These are phyloP conservation scores for Lodderomyces metapsilosis DNA, from an alignment of 1,139 yeast genomes.

Conservation along the genomic window DNA sequence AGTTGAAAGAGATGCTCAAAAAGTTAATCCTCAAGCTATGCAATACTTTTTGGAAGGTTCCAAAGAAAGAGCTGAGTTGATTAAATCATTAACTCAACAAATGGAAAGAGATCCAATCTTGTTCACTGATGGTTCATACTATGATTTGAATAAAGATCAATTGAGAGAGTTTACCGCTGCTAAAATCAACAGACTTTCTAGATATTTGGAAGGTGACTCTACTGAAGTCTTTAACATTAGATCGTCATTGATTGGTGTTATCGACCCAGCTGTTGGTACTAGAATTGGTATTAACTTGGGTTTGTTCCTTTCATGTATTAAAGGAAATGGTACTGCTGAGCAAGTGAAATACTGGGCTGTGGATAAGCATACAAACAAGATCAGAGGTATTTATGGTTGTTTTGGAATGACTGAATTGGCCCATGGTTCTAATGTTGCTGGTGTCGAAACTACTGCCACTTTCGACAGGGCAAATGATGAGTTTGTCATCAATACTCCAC, in stretches of 20 bases:
- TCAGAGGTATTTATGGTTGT: slow-evolving; percentile 45
- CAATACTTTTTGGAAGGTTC: slow-evolving; percentile 44
- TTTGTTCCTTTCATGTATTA: slow-evolving; percentile 64
- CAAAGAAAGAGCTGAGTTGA: slow-evolving; percentile 28
- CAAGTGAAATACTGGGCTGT: slow-evolving; percentile 44
- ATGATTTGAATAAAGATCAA: slow-evolving; percentile 36
- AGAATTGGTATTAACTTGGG: slow-evolving; percentile 65
- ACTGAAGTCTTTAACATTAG: slow-evolving; percentile 37
- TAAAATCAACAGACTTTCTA: slow-evolving; percentile 37
- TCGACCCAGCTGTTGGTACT: slow-evolving; percentile 58
- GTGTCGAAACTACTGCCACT: slow-evolving; percentile 48
- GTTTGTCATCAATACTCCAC: slow-evolving; percentile 47
- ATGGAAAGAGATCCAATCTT: slow-evolving; percentile 47
- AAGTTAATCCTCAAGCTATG: slow-evolving; percentile 34
- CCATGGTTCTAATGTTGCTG: slow-evolving; percentile 49
- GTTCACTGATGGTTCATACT: slow-evolving; percentile 32
- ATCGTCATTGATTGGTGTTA: slow-evolving; percentile 56
- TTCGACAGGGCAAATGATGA: slow-evolving; percentile 41
- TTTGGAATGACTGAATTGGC: slow-evolving; percentile 52
- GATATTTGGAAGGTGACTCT: slow-evolving; percentile 39
- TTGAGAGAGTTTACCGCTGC: slow-evolving; percentile 37
- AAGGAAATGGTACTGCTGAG: slow-evolving; percentile 65
- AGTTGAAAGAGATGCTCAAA: slow-evolving; percentile 31
- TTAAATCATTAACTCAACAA: slow-evolving; percentile 31
- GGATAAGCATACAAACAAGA: slow-evolving; percentile 33